Evolutionary conservation across 495 filamentous ascomycete genomes (phyloP).

Genomic region (Neurospora sp.): DNA sequence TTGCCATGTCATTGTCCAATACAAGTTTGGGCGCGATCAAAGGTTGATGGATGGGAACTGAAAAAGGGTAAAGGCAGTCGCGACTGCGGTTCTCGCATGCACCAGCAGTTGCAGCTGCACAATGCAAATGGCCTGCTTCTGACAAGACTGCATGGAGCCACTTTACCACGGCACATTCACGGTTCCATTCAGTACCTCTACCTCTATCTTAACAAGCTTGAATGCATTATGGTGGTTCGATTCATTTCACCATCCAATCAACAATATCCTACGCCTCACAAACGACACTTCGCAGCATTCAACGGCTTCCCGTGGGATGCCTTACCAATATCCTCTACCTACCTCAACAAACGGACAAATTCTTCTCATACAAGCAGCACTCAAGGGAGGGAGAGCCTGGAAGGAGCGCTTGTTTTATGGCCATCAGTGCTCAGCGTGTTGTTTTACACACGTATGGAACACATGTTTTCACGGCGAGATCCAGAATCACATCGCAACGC

Average conservation of each 20-base stretch:
- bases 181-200: background rate
- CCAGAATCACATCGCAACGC: background rate
- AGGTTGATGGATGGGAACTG: background rate
- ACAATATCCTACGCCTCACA: background rate
- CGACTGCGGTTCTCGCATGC: background rate
- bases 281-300: background rate
- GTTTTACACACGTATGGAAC: background rate
- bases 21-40: background rate
- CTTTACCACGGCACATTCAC: background rate
- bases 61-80: background rate
- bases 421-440: background rate
- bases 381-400: background rate
- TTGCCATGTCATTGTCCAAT: background rate
- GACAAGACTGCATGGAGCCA: background rate
- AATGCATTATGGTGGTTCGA: background rate
- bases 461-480: background rate
- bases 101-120: background rate
- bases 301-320: background rate
- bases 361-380: background rate
- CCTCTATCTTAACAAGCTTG: background rate
- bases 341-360: background rate
- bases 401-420: background rate
- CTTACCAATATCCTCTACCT: background rate
- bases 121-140: background rate
- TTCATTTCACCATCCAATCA: background rate